A percentile compares a stretch with the other conserved stretches of the same genome.
Conservation (phyloP, 2,329 filamentous ascomycete genomes). For the Shiraia bambusicola region DNA sequence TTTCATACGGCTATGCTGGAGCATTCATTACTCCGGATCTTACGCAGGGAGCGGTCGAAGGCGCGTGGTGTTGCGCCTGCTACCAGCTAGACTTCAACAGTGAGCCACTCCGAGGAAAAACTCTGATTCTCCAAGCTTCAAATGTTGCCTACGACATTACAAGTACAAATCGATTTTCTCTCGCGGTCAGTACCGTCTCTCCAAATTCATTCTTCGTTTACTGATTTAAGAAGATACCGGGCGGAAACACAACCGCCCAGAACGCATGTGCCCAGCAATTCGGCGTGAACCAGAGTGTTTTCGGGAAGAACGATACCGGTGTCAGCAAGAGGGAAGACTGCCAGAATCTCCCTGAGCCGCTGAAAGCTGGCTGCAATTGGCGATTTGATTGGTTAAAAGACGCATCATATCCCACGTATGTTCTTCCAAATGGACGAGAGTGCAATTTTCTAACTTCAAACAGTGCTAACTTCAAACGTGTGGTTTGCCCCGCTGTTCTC, state of each 20-base stretch:
- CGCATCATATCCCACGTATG: constrained; percentile 37
- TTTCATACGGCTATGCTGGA: constrained; percentile 67
- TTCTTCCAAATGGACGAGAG: constrained; percentile 6
- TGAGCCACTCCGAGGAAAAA: constrained; percentile 59
- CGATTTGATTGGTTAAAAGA: constrained; percentile 42
- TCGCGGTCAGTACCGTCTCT: constrained; percentile 30
- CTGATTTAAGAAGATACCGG: constrained; percentile 33
- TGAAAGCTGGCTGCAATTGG: constrained; percentile 35
- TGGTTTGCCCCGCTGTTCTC: constrained; percentile 37
- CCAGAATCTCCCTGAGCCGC: constrained; percentile 33
- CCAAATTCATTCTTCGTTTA: constrained; percentile 1
- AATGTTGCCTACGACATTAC: constrained; percentile 56
- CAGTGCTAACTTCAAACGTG: constrained; percentile 42
- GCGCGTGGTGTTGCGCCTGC: constrained; percentile 67
- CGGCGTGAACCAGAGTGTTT: constrained; percentile 35
- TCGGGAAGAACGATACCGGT: constrained; percentile 32
- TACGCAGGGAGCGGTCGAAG: constrained; percentile 52
- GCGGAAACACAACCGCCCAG: constrained; percentile 39
- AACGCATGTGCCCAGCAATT: constrained; percentile 39
- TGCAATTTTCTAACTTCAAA: constrained; percentile 22
- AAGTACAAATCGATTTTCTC: constrained; percentile 37
- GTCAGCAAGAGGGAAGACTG: constrained; percentile 36
- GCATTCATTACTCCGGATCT: constrained; percentile 50
- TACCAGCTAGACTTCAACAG: constrained; percentile 63
- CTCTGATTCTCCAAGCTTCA: constrained; percentile 64